Percentiles rank a stretch among this genome's conserved stretches.
These are phyloP conservation scores for Persicaria maculosa DNA, from an alignment of 148 eudicot genomes.

Conservation along the genomic window DNA sequence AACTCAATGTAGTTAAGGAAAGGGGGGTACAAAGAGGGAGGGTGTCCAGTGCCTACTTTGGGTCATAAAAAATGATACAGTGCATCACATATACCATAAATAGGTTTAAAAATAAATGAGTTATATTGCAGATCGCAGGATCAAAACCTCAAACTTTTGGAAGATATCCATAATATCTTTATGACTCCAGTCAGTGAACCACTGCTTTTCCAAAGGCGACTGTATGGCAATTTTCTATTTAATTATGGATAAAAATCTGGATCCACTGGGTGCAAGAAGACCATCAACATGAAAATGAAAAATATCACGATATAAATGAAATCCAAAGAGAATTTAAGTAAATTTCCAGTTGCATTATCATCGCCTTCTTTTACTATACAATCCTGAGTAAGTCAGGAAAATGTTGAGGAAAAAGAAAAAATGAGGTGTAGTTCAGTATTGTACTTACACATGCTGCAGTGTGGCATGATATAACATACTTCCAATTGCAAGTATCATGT, in stretches of 20 bases:
- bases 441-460: constrained; percentile 58
- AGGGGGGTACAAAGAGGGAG: background rate
- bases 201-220: background rate
- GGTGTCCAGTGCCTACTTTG: background rate
- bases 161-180: background rate
- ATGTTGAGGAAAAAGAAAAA: background rate
- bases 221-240: background rate
- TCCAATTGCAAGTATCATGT: constrained; percentile 70
- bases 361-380: background rate
- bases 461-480: constrained; percentile 84
- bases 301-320: background rate
- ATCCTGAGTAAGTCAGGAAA: background rate
- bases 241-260: background rate
- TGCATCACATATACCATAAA: background rate
- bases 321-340: background rate
- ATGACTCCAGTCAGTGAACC: background rate
- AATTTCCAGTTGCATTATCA: too few species aligned
- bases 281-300: background rate
- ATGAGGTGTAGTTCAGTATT: background rate
- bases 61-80: background rate
- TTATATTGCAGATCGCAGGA: background rate
- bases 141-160: background rate
- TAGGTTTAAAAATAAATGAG: background rate
- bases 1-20: background rate
- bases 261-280: background rate